These are phyloP conservation scores for slime mould (Dictyostelium discoideum) DNA, from an alignment of 78 protist genomes.

Conservation along the genomic window DNA sequence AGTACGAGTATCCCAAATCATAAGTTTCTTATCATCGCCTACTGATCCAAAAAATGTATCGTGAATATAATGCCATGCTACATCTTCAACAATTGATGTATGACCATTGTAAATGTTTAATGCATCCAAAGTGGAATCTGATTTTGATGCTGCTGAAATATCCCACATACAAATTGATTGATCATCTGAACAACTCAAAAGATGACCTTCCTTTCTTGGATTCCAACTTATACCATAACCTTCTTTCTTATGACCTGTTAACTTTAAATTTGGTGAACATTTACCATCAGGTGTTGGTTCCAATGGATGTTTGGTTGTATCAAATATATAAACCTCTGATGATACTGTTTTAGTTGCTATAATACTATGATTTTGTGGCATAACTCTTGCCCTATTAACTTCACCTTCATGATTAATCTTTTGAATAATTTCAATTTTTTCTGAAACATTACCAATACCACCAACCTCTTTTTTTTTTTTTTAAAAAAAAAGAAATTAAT, in stretches of 20 bases:
- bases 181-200: slow-evolving; percentile 94
- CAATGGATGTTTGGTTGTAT: slow-evolving; percentile 91
- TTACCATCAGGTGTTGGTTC: slow-evolving; percentile 78
- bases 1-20: slow-evolving; percentile 72
- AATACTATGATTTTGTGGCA: slow-evolving; percentile 94
- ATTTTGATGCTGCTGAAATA: slow-evolving; percentile 58
- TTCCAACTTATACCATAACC: slow-evolving; percentile 98
- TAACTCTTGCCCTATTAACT: slow-evolving; percentile 96
- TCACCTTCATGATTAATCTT: slow-evolving; percentile 95
- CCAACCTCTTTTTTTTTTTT: slow-evolving; percentile 62
- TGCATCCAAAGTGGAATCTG: slow-evolving; percentile 44
- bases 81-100: slow-evolving; percentile 88
- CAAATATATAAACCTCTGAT: slow-evolving; percentile 92
- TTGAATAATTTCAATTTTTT: slow-evolving; percentile 83
- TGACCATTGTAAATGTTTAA: slow-evolving; percentile 74
- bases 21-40: slow-evolving; percentile 90
- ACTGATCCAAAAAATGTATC: slow-evolving; percentile 91
- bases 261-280: slow-evolving; percentile 84
- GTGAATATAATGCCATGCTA: slow-evolving; percentile 89
- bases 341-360: slow-evolving; percentile 97
- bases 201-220: slow-evolving; percentile 80
- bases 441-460: slow-evolving; percentile 73
- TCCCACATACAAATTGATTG: slow-evolving; percentile 94
- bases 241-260: slow-evolving; percentile 94
- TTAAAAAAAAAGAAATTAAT: no score